phyloP scores from a whole-genome alignment of 176 grass and related monocot species.

The Phragmites australis region DNA sequence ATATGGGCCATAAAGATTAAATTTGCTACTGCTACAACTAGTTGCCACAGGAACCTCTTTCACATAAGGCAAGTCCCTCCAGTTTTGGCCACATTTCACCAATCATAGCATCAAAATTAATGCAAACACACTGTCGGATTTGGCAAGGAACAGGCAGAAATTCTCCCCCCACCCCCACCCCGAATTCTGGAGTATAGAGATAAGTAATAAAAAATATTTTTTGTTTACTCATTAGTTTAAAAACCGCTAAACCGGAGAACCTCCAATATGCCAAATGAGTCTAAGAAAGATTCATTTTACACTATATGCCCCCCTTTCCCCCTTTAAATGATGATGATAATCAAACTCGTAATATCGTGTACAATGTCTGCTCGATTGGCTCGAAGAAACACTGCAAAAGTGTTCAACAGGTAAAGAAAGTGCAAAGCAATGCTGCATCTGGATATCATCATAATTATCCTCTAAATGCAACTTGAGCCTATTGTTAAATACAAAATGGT shows the following conservation, averaged over 20 bases:
- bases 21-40: background rate
- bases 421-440: background rate
- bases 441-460: background rate
- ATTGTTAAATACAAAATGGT: background rate
- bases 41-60: background rate
- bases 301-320: background rate
- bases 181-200: background rate
- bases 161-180: no score
- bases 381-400: background rate
- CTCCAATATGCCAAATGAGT: background rate
- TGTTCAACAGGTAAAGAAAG: background rate
- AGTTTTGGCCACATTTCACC: background rate
- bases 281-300: background rate
- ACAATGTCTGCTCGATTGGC: background rate
- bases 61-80: no score
- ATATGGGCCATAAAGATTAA: background rate
- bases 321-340: background rate
- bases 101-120: constrained; percentile 5
- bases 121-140: background rate
- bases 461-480: background rate
- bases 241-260: background rate
- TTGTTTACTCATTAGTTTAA: background rate
- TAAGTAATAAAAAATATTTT: background rate
- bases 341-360: background rate
- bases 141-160: background rate